phyloP scores from a whole-genome alignment of 2,329 filamentous ascomycete species.

The Fusarium zealandicum region DNA sequence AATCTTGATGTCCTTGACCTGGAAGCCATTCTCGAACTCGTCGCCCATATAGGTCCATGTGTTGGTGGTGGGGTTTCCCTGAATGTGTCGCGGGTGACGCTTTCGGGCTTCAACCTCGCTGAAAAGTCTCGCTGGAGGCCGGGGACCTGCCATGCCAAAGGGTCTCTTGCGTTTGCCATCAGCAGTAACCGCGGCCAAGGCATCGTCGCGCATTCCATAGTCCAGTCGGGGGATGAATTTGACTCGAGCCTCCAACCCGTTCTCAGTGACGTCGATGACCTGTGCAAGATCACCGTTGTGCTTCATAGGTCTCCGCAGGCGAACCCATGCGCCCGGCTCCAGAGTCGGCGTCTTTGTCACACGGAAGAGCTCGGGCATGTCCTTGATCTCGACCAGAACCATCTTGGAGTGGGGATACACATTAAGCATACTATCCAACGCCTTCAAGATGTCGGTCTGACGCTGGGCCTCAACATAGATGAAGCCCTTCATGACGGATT shows the following conservation, averaged over 20 bases:
- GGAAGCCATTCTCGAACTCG: constrained; percentile 90
- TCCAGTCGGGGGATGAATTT: constrained; percentile 89
- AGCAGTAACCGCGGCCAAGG: constrained; percentile 51
- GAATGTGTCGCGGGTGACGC: constrained; percentile 71
- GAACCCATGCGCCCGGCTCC: constrained; percentile 89
- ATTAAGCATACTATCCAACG: constrained; percentile 84
- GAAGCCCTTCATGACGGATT: constrained; percentile 87
- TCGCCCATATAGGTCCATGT: constrained; percentile 87
- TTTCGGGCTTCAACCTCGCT: constrained; percentile 93
- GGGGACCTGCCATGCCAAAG: constrained; percentile 64
- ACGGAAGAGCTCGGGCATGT: constrained; percentile 95
- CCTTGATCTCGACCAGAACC: constrained; percentile 90
- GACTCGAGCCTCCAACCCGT: constrained; percentile 86
- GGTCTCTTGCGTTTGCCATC: constrained; percentile 84
- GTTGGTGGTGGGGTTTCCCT: constrained; percentile 77
- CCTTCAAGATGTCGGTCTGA: constrained; percentile 83
- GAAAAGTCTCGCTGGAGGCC: constrained; percentile 88
- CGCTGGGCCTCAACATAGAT: constrained; percentile 93
- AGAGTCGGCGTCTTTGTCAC: constrained; percentile 86
- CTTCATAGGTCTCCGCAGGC: constrained; percentile 79
- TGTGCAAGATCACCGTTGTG: constrained; percentile 91
- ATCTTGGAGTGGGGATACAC: constrained; percentile 89
- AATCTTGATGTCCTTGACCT: constrained; percentile 92
- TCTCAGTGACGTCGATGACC: constrained; percentile 90
- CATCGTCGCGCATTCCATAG: constrained; percentile 87